phyloP scores from a whole-genome alignment of 75 land plant species.

The Chamaecyparis obtusa region DNA sequence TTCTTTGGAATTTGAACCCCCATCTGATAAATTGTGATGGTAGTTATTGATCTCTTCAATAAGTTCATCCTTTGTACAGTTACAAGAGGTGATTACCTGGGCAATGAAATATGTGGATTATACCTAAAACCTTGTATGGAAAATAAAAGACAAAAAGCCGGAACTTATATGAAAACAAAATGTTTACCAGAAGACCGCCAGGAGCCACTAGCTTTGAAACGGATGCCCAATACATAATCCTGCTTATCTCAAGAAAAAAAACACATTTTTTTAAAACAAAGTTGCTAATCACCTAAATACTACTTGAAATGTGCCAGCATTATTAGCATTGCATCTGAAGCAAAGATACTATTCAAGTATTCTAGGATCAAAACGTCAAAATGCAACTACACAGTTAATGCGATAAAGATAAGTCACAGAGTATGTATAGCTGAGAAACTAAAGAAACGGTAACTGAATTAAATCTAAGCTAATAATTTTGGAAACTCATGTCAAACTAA shows the following conservation, averaged over 20 bases:
- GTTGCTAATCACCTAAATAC: not conserved
- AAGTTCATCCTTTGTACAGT: slow-evolving; percentile 92
- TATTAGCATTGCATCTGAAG: not conserved
- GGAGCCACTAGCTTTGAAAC: slow-evolving; percentile 74
- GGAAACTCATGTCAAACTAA: not conserved
- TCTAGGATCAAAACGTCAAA: not conserved
- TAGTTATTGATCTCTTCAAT: slow-evolving; percentile 71
- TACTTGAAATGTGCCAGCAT: not conserved
- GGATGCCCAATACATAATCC: slow-evolving; percentile 92
- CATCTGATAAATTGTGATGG: slow-evolving; percentile 29
- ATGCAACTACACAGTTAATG: not conserved
- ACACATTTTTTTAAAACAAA: not conserved
- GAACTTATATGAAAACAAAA: slow-evolving; percentile 1
- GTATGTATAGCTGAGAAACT: not conserved
- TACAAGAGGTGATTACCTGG: slow-evolving; percentile 94
- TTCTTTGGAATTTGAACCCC: slow-evolving; percentile 7
- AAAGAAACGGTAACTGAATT: not conserved
- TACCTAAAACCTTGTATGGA: not conserved
- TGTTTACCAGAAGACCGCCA: slow-evolving; percentile 80
- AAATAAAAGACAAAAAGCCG: not conserved
- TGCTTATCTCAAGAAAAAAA: slow-evolving; percentile 22
- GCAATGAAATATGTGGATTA: not conserved
- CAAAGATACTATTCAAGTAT: not conserved
- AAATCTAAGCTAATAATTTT: not conserved
- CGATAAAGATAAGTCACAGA: not conserved